Evolutionary conservation across 208 protist genomes (phyloP).

Genomic region (Trypanosoma theileri): DNA sequence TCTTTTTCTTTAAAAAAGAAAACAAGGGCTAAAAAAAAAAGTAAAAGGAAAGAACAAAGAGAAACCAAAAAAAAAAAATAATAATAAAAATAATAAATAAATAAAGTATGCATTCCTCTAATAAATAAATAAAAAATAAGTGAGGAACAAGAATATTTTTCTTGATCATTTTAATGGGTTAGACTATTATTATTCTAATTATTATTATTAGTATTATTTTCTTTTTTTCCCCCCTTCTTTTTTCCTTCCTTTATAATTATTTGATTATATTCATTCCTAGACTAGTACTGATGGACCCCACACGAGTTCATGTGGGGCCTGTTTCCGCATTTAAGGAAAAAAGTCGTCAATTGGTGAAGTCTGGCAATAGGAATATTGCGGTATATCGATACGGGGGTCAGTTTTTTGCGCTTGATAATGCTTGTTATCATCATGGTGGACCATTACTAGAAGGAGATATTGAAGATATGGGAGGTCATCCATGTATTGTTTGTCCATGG

Average conservation of each 20-base stretch:
- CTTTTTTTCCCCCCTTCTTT: conserved; percentile 6
- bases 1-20: background rate
- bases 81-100: conserved; percentile 12
- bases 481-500: conserved; percentile 91
- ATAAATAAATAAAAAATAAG: background rate
- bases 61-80: conserved; percentile 15
- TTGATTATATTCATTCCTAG: conserved; percentile 1
- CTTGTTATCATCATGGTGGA: conserved; percentile 91
- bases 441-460: conserved; percentile 88
- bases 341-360: conserved; percentile 75
- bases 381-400: conserved; percentile 60
- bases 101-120: background rate
- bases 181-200: background rate
- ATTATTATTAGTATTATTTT: conserved; percentile 4
- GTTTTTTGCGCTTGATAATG: conserved; percentile 91
- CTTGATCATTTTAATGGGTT: too few relatives aligned
- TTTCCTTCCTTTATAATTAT: background rate
- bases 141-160: conserved; percentile 1
- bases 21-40: conserved; percentile 5
- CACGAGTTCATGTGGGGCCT: conserved; percentile 24
- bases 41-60: conserved; percentile 12
- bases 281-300: conserved; percentile 9
- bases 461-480: conserved; percentile 87
- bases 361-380: conserved; percentile 77
- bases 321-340: conserved; percentile 33